phyloP scores from a whole-genome alignment of 306 rosid genomes.

The Corylus avellana region DNA sequence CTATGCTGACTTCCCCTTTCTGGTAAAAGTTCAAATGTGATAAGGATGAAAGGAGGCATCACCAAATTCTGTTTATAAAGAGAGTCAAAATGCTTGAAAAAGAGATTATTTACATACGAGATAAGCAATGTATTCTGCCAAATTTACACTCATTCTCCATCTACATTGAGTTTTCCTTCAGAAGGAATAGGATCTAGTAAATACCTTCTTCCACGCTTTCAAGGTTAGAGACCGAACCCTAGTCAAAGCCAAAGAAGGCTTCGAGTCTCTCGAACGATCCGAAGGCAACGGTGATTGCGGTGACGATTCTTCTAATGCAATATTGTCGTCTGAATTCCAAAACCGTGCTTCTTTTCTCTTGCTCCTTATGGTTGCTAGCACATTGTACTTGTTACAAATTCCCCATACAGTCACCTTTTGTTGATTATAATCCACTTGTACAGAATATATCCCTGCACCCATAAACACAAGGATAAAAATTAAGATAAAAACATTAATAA shows the following conservation, averaged over 20 bases:
- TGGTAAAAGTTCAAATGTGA: neutral
- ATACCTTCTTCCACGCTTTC: conserved; percentile 73
- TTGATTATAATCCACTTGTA: conserved; percentile 64
- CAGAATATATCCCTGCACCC: conserved; percentile 74
- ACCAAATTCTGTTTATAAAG: neutral
- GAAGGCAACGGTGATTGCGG: conserved; percentile 29
- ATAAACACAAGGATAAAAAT: neutral
- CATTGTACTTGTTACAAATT: conserved; percentile 85
- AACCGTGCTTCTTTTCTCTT: conserved; percentile 83
- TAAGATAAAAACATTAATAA: too few species aligned
- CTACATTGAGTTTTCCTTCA: conserved; percentile 17
- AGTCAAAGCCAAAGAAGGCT: conserved; percentile 52
- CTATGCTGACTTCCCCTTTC: neutral
- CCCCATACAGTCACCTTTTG: conserved; percentile 94
- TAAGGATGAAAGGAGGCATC: neutral
- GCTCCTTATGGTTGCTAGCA: conserved; percentile 55
- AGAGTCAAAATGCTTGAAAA: conserved; percentile 22
- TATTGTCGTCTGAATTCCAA: conserved; percentile 70
- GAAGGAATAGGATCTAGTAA: conserved; percentile 64
- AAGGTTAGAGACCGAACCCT: conserved; percentile 67
- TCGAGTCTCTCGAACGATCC: conserved; percentile 32
- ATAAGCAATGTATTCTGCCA: conserved; percentile 17
- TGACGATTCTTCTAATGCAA: conserved; percentile 27
- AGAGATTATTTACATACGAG: conserved; percentile 28
- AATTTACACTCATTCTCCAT: conserved; percentile 29